Base-by-base conservation (phyloP, 495 filamentous ascomycete species). In the Penicillium steckii region DNA sequence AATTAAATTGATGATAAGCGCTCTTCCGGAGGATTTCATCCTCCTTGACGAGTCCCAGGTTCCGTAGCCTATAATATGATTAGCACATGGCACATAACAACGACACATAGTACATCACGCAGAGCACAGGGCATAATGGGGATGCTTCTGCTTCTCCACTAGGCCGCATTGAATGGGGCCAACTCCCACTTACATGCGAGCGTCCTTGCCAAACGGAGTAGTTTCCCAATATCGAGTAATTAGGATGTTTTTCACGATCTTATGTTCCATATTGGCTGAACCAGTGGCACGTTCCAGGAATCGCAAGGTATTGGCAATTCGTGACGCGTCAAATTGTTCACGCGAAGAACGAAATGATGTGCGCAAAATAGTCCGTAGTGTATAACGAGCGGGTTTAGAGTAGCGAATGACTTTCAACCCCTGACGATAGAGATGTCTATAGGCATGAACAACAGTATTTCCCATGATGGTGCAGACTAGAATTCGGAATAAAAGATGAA, bases 401-500 rank as follows among this genome's bases (percentile, higher is more conserved):
- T 88, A 94, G 50, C 89, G 86, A 25, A 96, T 79, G 2, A 89
- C 91, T 35, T 83, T 86, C 12, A 97, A 79, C 12, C 81, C 79
- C 12, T 81, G 80, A 37, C 87, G 85, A 57, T 87, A 88, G 32
- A 98, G 77, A 29, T 82, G 74, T 48, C 94, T 86, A 71, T 98
- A 98, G 35, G 91, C 85, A 61, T 83, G 75, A 35, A 90, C 57
- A 41, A 96, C 65, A 23, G 51, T n/a, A n/a, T n/a, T n/a, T n/a
- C n/a, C n/a, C n/a, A n/a, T n/a, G n/a, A n/a, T n/a, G n/a, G n/a
- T n/a, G 3, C 32, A 35, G 5, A 27, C 26, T 27, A 27, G 26
- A 27, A 27, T 4, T 27, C 26, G n/a, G n/a, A n/a, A n/a, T n/a
- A n/a, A n/a, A n/a, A n/a, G n/a, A n/a, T n/a, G n/a, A n/a, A n/a